Conservation (phyloP, 805 yeast species). For the Nakazawaea holstii region DNA sequence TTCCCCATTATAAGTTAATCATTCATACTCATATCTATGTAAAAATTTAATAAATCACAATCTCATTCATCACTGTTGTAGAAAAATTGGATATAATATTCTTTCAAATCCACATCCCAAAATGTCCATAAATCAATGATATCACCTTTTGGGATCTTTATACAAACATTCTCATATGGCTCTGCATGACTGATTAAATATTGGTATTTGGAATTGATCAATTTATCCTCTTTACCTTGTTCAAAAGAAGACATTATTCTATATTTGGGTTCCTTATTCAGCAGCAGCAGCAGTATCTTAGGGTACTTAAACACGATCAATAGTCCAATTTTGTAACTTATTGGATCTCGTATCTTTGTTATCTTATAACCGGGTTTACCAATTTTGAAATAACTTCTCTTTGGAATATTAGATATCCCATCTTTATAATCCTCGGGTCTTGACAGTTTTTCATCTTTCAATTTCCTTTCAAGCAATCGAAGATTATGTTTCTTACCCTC, state of each 20-base stretch:
- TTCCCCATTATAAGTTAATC: too few relatives aligned
- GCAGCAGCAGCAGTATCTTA: slow-evolving; percentile 23
- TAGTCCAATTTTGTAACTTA: slow-evolving; percentile 56
- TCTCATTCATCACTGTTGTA: slow-evolving; percentile 27
- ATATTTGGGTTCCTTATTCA: slow-evolving; percentile 44
- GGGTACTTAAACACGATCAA: slow-evolving; percentile 56
- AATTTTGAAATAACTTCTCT: slow-evolving; percentile 49
- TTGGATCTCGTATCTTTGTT: slow-evolving; percentile 62
- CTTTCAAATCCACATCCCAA: slow-evolving; percentile 68
- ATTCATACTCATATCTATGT: too few relatives aligned
- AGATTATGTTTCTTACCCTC: slow-evolving; percentile 80
- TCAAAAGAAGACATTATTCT: slow-evolving; percentile 79
- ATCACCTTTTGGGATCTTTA: slow-evolving; percentile 64
- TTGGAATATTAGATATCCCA: slow-evolving; percentile 32
- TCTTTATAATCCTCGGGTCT: slow-evolving; percentile 12
- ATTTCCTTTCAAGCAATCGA: slow-evolving; percentile 62
- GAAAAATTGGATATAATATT: slow-evolving; percentile 67
- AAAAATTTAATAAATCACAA: not conserved
- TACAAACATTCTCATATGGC: slow-evolving; percentile 79
- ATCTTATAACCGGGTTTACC: slow-evolving; percentile 73
- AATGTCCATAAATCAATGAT: slow-evolving; percentile 59
- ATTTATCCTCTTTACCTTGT: slow-evolving; percentile 42
- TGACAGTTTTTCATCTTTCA: slow-evolving; percentile 21
- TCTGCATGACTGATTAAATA: slow-evolving; percentile 80
- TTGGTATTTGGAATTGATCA: slow-evolving; percentile 43